Evolutionary conservation across 345 rosid genomes (phyloP).

Genomic region (Gossypium turneri): DNA sequence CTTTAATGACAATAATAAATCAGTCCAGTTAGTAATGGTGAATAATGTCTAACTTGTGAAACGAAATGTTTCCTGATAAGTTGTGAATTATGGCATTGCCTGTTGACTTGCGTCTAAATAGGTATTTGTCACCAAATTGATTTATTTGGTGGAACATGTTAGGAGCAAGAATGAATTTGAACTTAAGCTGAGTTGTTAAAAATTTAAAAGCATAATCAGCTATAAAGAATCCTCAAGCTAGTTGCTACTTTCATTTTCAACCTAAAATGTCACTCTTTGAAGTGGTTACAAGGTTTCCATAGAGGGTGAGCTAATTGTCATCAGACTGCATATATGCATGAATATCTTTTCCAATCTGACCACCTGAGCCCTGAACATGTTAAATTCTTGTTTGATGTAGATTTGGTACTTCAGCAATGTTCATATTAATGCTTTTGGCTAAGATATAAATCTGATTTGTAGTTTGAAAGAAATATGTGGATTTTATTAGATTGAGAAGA

Average conservation of each 20-base stretch:
- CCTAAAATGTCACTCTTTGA: background rate
- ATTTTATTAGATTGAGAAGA: background rate
- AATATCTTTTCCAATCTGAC: background rate
- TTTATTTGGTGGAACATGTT: background rate
- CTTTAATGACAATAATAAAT: conserved; percentile 3
- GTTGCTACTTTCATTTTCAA: background rate
- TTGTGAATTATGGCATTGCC: background rate
- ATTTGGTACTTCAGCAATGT: background rate
- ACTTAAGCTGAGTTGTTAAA: background rate
- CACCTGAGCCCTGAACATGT: background rate
- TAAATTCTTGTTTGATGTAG: background rate
- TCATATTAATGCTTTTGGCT: background rate
- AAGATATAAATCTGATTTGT: background rate
- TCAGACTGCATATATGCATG: background rate
- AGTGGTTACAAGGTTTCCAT: background rate
- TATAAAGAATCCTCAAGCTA: background rate
- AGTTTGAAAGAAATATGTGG: background rate
- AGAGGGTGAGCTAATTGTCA: background rate
- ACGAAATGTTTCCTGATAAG: background rate
- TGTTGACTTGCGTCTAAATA: background rate
- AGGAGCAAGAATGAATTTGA: background rate
- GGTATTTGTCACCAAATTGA: background rate
- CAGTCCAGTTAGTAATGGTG: background rate
- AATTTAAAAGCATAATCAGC: background rate
- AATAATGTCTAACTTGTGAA: background rate